These are phyloP conservation scores for Xanthoconium stramineum DNA, from an alignment of 768 basidiomycete species.

Conservation along the genomic window DNA sequence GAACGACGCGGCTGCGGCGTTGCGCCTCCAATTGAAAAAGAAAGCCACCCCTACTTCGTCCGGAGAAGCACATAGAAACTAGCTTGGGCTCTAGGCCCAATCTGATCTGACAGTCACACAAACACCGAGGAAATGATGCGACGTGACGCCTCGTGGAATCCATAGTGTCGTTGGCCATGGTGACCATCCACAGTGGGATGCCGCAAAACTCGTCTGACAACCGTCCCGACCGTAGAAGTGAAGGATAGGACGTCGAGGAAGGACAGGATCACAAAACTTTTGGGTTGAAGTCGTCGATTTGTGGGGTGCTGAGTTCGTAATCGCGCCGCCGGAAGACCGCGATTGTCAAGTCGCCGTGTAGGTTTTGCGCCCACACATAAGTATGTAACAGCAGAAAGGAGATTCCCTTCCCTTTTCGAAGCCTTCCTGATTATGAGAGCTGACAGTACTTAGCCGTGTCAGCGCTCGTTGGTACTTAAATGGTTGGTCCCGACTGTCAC, in stretches of 20 bases:
- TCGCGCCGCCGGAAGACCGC: background rate
- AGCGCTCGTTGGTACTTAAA: constrained; percentile 17
- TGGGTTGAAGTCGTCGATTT: background rate
- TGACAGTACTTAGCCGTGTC: constrained; percentile 14
- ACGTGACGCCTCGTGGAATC: too few relatives aligned
- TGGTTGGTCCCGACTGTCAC: background rate
- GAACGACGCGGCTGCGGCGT: too few relatives aligned
- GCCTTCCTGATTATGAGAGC: constrained; percentile 14
- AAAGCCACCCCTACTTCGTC: too few relatives aligned
- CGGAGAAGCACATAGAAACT: too few relatives aligned
- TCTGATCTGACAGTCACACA: too few relatives aligned
- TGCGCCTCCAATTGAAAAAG: too few relatives aligned
- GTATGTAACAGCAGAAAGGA: constrained; percentile 1
- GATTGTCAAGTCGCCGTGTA: constrained; percentile 5
- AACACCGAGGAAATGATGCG: too few relatives aligned
- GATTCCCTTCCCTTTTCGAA: constrained; percentile 7
- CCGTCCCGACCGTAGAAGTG: too few relatives aligned
- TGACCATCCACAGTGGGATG: background rate
- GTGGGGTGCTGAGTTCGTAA: constrained; percentile 14
- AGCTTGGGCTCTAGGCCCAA: too few relatives aligned
- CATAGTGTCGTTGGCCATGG: background rate
- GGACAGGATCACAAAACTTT: too few relatives aligned
- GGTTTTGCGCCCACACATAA: constrained; percentile 5
- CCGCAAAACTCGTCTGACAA: background rate
- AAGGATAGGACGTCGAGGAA: background rate